A percentile compares a stretch with the other conserved stretches of the same genome.
Evolutionary conservation across 495 filamentous ascomycete genomes (phyloP).

Genomic region (Penicillium cinerascens): DNA sequence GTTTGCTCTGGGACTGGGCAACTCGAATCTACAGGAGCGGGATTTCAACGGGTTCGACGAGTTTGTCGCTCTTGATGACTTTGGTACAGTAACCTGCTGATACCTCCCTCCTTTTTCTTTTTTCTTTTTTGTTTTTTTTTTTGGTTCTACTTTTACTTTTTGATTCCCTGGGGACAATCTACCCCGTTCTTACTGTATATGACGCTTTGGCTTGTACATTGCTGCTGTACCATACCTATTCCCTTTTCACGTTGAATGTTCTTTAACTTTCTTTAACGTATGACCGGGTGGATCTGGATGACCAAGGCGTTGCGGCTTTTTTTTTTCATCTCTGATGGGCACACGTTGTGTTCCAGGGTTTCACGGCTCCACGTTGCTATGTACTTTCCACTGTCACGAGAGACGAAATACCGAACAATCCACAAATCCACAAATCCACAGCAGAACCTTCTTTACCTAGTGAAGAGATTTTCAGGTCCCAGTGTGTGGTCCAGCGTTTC

Average conservation of each 20-base stretch:
- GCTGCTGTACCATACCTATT: conserved; percentile 23
- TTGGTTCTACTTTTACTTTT: neutral
- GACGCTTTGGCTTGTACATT: conserved; percentile 23
- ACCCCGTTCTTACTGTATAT: conserved; percentile 14
- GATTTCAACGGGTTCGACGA: conserved; percentile 37
- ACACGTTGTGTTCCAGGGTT: conserved; percentile 2
- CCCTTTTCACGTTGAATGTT: neutral
- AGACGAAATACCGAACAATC: conserved; percentile 3
- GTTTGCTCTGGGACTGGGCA: conserved; percentile 33
- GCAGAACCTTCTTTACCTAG: too few species aligned
- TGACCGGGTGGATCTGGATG: neutral
- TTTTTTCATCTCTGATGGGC: neutral
- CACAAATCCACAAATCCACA: too few species aligned
- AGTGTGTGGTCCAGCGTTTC: neutral
- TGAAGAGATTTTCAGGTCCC: neutral
- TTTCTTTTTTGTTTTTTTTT: conserved; percentile 8
- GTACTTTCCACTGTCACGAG: conserved; percentile 4
- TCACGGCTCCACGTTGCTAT: conserved; percentile 1
- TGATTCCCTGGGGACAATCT: conserved; percentile 10
- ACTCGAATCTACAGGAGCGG: conserved; percentile 19
- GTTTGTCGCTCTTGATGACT: conserved; percentile 34
- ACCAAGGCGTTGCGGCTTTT: neutral
- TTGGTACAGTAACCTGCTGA: conserved; percentile 29
- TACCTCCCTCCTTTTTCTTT: conserved; percentile 3
- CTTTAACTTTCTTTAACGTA: conserved; percentile 2